Percentiles rank a stretch among this genome's conserved stretches.
Conservation (phyloP, 768 basidiomycete genomes). For the Trametes cinnabarina region DNA sequence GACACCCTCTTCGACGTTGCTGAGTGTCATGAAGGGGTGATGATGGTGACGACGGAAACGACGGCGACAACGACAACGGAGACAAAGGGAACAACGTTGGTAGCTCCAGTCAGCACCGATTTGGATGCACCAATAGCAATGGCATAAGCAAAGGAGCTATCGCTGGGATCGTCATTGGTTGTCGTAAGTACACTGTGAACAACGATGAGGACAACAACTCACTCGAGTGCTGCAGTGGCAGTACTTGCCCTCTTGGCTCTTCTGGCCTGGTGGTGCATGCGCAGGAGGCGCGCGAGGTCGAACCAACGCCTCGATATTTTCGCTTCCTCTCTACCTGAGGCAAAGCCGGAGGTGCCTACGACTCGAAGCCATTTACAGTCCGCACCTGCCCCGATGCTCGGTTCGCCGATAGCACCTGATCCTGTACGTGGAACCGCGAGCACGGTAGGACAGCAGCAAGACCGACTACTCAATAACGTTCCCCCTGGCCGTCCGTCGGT, state of each 20-base stretch:
- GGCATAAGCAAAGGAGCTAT: conserved; percentile 18
- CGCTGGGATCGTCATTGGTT: conserved; percentile 29
- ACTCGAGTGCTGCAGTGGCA: conserved; percentile 3
- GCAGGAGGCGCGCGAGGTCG: not conserved
- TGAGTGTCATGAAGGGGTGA: conserved; percentile 1
- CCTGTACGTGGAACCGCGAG: too few species aligned
- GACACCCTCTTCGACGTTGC: too few species aligned
- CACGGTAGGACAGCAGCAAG: not conserved
- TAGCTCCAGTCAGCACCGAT: conserved; percentile 1
- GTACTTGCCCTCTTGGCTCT: conserved; percentile 12
- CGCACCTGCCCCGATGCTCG: not conserved
- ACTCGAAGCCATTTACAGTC: not conserved
- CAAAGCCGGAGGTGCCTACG: not conserved
- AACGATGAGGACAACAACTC: not conserved
- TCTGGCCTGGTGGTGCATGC: conserved; percentile 12
- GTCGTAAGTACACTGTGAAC: conserved; percentile 16
- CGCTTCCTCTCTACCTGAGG: not conserved
- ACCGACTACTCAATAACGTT: not conserved
- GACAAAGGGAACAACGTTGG: conserved; percentile 7
- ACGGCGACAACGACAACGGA: conserved; percentile 9
- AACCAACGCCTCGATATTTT: not conserved
- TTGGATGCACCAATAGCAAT: not conserved
- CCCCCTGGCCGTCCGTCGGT: not conserved
- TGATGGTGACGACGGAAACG: conserved; percentile 15
- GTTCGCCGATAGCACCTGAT: too few species aligned